phyloP scores from a whole-genome alignment of 768 basidiomycete genomes.

The Termitomyces sp. region DNA sequence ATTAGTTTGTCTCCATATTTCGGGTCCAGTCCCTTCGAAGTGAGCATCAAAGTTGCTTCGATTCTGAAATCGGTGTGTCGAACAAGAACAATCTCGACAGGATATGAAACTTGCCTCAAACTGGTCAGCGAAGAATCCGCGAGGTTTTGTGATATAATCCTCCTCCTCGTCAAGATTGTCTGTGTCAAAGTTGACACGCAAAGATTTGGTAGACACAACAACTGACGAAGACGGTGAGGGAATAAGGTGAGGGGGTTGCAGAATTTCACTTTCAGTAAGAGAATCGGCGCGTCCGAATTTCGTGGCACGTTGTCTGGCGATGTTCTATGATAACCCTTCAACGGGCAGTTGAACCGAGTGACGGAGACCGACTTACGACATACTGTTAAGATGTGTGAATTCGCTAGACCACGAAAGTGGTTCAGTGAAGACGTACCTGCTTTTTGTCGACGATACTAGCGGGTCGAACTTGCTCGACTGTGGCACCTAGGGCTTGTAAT shows the following conservation, averaged over 20 bases:
- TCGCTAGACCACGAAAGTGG: not conserved
- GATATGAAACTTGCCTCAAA: constrained; percentile 56
- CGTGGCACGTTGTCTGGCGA: constrained; percentile 76
- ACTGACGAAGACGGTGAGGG: constrained; percentile 45
- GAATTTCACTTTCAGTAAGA: constrained; percentile 19
- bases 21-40: constrained; percentile 85
- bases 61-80: constrained; percentile 47
- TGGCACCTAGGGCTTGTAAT: constrained; percentile 77
- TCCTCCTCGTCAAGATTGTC: constrained; percentile 33
- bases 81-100: not conserved
- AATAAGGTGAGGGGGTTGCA: constrained; percentile 26
- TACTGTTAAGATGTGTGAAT: constrained; percentile 37
- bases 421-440: constrained; percentile 50
- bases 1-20: constrained; percentile 91
- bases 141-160: constrained; percentile 47
- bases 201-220: constrained; percentile 50
- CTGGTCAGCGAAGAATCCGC: constrained; percentile 95
- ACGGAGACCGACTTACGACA: constrained; percentile 46
- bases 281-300: constrained; percentile 57
- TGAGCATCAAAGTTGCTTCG: constrained; percentile 89
- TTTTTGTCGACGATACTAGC: constrained; percentile 97
- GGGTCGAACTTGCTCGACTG: constrained; percentile 88
- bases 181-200: constrained; percentile 33
- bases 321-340: constrained; percentile 53
- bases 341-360: not conserved